Base-by-base conservation (phyloP, 352 stramenopile genomes). In the Stephanocyclus meneghinianus region DNA sequence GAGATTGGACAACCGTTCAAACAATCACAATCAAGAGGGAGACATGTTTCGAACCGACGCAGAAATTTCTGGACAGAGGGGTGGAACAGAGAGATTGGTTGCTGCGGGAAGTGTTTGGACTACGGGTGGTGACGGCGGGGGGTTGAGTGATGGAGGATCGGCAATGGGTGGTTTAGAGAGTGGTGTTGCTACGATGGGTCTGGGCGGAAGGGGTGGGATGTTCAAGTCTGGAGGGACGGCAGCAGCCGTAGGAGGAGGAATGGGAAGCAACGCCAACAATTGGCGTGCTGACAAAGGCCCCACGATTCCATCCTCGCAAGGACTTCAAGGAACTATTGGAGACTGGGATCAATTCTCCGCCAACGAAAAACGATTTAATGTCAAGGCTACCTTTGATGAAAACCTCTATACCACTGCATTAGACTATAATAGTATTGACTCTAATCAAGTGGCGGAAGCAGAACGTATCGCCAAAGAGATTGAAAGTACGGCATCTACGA, bases 331-430 rank as follows among this genome's bases (percentile, higher is more conserved):
- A 44, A 73, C 59, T 29, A 93, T 91, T 78, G 89, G 87, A 59
- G 42, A 84, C 21, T 99, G 96, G 96, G 97, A 99, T 91, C 96
- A 99, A 88, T 99, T 99, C 76, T 92, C 97, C 72, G 95, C 94
- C 6, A 99, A 99, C 82, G 90, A 98, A 80, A 94, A 97, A 80
- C 90, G 97, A 42, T 99, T 98, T 84, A 96, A 96, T 78, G 96
- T 99, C 60, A 95, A 95, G 57, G 96, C 95, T 44, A 94, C 90
- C 8, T 99, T 95, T 77, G 96, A 99, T 82, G 97, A 99, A 84
- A 98, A 97, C 90, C 83, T 98, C 44, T 99, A 99, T 91, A 99
- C 97, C 1, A 99, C 97, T 16, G 93, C 95, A 82, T 89, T 99
- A 26, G 95, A 99, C 85, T 97, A 96, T 81, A 84, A 82, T 56